Base-by-base conservation (phyloP, 192 early-diverging fungal species). In the Gamsiella multidivaricata region DNA sequence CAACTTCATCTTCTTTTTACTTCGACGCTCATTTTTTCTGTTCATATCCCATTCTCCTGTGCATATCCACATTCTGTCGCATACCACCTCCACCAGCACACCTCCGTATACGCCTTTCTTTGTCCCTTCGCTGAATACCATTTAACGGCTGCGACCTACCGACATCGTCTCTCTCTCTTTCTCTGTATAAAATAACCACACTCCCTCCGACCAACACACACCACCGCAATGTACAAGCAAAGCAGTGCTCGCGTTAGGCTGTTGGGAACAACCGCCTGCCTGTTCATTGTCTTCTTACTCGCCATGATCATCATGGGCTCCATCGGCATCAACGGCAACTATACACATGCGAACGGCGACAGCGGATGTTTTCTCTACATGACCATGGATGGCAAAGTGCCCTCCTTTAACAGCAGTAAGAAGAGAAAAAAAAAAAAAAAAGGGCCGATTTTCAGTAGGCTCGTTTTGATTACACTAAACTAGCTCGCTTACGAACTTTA, bases 241-340 rank as follows among this genome's bases (percentile, higher is more conserved):
- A 56, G 54, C 53, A 57, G 36, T 15, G 26, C 73, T 29, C 54
- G 60, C 15, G 20, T 78, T 11, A 58, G 73, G 29, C 42, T 68
- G 28, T 17, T 39, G 20, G 15, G 57, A 8, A 41, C 52, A 12
- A n/a, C 41, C 4, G 17, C n/a, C 14, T 58, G 36, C 18, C 51
- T 69, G 25, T 15, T 54, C n/a, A 1, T 23, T 34, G 25, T 63
- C 12, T 52, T 69, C 45, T 9, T 78, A 8, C 53, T 69, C 17
- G 42, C 65, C 0, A 18, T 69, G 51, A 34, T 78, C 37, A 69
- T 78, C 31, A 78, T 78, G 73, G 73, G 73, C 46, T 52, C 50
- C 36, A 37, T 68, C 5, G 73, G 65, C n/a, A 23, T 78, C 31
- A 64, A 58, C 17, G 63, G 73, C 23, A 45, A 57, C 32, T 41